A percentile compares a stretch with the other conserved stretches of the same genome.
Conservation (phyloP, 169 alveolate species). For the Plasmodium berghei region DNA sequence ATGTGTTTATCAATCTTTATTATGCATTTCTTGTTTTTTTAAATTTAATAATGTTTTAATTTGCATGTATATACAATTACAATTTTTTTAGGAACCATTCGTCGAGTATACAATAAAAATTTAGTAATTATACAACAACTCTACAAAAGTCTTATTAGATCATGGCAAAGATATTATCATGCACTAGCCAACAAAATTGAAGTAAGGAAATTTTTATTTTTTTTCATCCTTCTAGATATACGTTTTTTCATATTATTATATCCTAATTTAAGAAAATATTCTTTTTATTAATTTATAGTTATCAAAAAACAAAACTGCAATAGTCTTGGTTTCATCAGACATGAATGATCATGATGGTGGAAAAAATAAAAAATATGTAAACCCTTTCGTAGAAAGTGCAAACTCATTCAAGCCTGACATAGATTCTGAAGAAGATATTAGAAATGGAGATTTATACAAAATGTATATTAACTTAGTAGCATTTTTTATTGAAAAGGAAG, state of each 20-base stretch:
- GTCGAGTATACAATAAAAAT: slow-evolving; percentile 36
- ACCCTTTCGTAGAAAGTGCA: slow-evolving; percentile 26
- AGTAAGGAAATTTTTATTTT: slow-evolving; percentile 23
- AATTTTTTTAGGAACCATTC: slow-evolving; percentile 16
- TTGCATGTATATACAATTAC: neutral
- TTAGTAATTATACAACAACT: slow-evolving; percentile 48
- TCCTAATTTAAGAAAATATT: neutral
- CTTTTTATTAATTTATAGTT: slow-evolving; percentile 13
- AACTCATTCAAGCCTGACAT: slow-evolving; percentile 37
- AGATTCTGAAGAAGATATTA: slow-evolving; percentile 58
- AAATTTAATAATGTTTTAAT: slow-evolving; percentile 1
- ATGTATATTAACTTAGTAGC: slow-evolving; percentile 59
- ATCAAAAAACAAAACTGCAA: slow-evolving; percentile 14
- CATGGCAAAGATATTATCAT: slow-evolving; percentile 49
- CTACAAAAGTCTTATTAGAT: slow-evolving; percentile 38
- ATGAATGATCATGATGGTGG: slow-evolving; percentile 44
- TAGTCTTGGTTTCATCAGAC: slow-evolving; percentile 34
- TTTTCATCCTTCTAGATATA: neutral
- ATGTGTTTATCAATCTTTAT: neutral
- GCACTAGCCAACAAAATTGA: slow-evolving; percentile 29
- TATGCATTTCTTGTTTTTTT: neutral
- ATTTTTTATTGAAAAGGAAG: slow-evolving; percentile 21
- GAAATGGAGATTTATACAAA: neutral
- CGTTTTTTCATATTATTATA: neutral
- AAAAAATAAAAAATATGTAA: slow-evolving; percentile 3